These are phyloP conservation scores for Meira miltonrushii DNA, from an alignment of 1,284 basidiomycete species.

Conservation along the genomic window DNA sequence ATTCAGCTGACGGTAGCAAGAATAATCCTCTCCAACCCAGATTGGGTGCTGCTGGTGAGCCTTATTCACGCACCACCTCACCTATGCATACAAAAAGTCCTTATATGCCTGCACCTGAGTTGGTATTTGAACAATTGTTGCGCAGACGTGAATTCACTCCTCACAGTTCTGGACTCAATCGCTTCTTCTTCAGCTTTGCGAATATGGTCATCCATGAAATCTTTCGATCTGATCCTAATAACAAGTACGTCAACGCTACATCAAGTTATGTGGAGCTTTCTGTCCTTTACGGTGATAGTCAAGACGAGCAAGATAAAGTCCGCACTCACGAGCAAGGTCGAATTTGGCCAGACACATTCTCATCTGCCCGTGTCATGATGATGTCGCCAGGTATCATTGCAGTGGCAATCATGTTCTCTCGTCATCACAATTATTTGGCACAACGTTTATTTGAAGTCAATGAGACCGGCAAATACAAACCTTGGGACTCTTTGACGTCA, in stretches of 20 bases:
- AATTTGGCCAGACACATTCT: constrained; percentile 65
- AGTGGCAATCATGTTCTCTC: constrained; percentile 63
- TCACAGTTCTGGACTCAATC: constrained; percentile 34
- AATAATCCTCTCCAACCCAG: constrained; percentile 69
- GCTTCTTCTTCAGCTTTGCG: constrained; percentile 38
- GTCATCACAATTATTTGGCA: constrained; percentile 70
- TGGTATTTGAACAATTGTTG: constrained; percentile 20
- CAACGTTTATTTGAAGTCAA: constrained; percentile 61
- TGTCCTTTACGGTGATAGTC: constrained; percentile 65
- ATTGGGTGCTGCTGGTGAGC: constrained; percentile 67
- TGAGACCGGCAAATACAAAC: constrained; percentile 20
- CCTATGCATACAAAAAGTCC: constrained; percentile 49
- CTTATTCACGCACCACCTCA: constrained; percentile 72
- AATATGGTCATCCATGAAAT: constrained; percentile 43
- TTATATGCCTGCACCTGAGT: constrained; percentile 15
- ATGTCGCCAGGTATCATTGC: constrained; percentile 71
- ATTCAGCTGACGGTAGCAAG: constrained; percentile 52
- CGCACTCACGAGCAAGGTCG: constrained; percentile 58
- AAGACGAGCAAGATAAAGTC: constrained; percentile 57
- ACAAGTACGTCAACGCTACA: constrained; percentile 59
- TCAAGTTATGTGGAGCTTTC: constrained; percentile 73
- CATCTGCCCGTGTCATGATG: constrained; percentile 61
- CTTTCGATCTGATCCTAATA: constrained; percentile 30
- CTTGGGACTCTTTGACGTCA: constrained; percentile 17
- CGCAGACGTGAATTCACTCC: constrained; percentile 12